These are phyloP conservation scores for Fraxinus angustifolia DNA, from an alignment of 305 asterid species.

Conservation along the genomic window DNA sequence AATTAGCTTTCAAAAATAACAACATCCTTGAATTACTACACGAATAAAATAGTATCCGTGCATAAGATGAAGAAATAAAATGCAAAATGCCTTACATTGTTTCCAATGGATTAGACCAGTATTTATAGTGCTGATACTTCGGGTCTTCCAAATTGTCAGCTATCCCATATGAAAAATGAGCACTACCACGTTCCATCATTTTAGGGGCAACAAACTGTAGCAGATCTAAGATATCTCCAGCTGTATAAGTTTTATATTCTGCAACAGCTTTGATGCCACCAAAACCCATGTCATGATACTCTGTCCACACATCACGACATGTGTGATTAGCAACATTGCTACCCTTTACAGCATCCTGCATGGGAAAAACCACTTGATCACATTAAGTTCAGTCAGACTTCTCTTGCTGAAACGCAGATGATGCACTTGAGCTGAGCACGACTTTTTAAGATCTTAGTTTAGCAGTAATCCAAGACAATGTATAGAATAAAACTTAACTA, in stretches of 20 bases:
- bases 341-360: slow-evolving; percentile 83
- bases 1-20: neutral
- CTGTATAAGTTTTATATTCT: slow-evolving; percentile 78
- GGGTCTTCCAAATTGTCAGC: slow-evolving; percentile 87
- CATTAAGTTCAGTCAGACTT: neutral
- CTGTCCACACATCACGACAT: slow-evolving; percentile 88
- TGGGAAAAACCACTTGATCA: slow-evolving; percentile 7
- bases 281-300: slow-evolving; percentile 86
- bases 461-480: neutral
- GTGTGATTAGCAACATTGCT: slow-evolving; percentile 55
- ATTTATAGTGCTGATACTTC: slow-evolving; percentile 65
- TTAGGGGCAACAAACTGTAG: slow-evolving; percentile 75
- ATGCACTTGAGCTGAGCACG: neutral
- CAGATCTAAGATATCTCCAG: slow-evolving; percentile 67
- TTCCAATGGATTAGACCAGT: slow-evolving; percentile 94
- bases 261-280: slow-evolving; percentile 69
- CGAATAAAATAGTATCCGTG: neutral
- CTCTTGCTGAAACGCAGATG: neutral
- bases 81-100: slow-evolving; percentile 50
- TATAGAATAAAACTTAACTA: neutral
- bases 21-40: neutral
- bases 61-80: neutral
- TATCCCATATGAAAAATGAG: slow-evolving; percentile 81
- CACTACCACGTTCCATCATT: slow-evolving; percentile 83
- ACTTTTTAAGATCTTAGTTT: neutral